Evolutionary conservation across 2,329 filamentous ascomycete genomes (phyloP).

Genomic region (Monilinia fructigena): DNA sequence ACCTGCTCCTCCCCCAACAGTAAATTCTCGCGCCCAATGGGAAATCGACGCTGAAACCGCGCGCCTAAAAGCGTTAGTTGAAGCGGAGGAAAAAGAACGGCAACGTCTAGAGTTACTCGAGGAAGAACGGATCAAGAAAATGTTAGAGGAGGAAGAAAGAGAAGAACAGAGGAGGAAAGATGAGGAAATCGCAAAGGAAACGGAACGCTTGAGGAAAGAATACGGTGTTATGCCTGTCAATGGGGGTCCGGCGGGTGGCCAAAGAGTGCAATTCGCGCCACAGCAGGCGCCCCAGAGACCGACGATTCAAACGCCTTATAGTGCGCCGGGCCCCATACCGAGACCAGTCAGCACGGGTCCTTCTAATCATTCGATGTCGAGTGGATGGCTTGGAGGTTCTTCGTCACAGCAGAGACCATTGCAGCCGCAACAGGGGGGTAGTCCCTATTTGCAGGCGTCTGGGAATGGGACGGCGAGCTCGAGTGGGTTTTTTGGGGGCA

Average conservation of each 20-base stretch:
- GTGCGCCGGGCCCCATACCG: slow-evolving; percentile 26
- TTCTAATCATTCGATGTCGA: not conserved
- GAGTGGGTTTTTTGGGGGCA: slow-evolving; percentile 46
- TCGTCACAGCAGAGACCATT: slow-evolving; percentile 34
- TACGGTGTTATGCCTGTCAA: slow-evolving; percentile 51
- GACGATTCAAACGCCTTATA: slow-evolving; percentile 20
- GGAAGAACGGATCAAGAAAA: slow-evolving; percentile 59
- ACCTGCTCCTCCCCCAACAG: slow-evolving; percentile 27
- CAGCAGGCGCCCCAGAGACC: slow-evolving; percentile 28
- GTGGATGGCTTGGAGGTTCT: not conserved
- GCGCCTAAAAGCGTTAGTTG: slow-evolving; percentile 20
- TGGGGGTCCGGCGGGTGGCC: not conserved
- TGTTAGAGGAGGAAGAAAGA: slow-evolving; percentile 65
- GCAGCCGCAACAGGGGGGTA: not conserved
- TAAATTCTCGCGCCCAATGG: slow-evolving; percentile 41
- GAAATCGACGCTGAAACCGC: slow-evolving; percentile 73
- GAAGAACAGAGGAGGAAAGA: slow-evolving; percentile 55
- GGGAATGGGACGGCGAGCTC: slow-evolving; percentile 42
- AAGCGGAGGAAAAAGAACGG: slow-evolving; percentile 20
- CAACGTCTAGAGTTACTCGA: slow-evolving; percentile 56
- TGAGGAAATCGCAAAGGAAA: slow-evolving; percentile 71
- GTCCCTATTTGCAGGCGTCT: slow-evolving; percentile 36
- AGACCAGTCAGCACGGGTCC: slow-evolving; percentile 24
- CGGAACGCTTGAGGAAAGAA: slow-evolving; percentile 69
- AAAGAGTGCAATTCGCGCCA: slow-evolving; percentile 12